Base-by-base conservation (phyloP, 257 asterid genomes). In the Coffea eugenioides region DNA sequence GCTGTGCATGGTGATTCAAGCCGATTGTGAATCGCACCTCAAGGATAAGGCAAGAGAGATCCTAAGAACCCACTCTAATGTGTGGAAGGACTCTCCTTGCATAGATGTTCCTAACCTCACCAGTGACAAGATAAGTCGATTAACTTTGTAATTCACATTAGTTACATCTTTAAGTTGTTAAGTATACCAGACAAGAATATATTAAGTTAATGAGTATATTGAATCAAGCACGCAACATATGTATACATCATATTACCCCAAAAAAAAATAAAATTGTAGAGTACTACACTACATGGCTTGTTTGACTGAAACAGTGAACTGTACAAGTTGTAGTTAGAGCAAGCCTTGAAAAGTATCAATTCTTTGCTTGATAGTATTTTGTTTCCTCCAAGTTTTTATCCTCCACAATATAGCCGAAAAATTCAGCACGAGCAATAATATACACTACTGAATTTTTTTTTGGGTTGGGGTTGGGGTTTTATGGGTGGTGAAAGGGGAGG, bases 41-140 rank as follows among this genome's bases (percentile, higher is more conserved):
- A 90, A 88, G 85, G 88, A 86, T 49, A 90, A 81, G 69, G 92
- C 89, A 0, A 89, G 86, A 69, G 91, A 87, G 25, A 88, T 92
- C 5, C 73, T 92, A 46, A 87, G 91, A 77, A 74, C 48, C 15
- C 90, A 92, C 65, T 79, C 57, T 61, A 77, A 82, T 64, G 83
- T 72, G 39, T 90, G 95, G 97, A 92, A 86, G 57, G 78, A 82
- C 45, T 86, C 90, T 11, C 89, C 90, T 71, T 90, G 91, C 64
- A 34, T 87, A 70, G 87, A 89, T 80, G 45, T 81, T 65, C 64
- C 82, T 52, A 75, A 84, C 71, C 78, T 89, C 41, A 85, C 89
- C 12, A 75, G 66, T 52, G 78, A 74, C 45, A 56, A 74, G 80
- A 36, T 74, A 56, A 66, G 71, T 49, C 36, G n/a, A 77, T 77